Evolutionary conservation across 805 yeast genomes (phyloP).

Genomic region (Candida tibetensis): DNA sequence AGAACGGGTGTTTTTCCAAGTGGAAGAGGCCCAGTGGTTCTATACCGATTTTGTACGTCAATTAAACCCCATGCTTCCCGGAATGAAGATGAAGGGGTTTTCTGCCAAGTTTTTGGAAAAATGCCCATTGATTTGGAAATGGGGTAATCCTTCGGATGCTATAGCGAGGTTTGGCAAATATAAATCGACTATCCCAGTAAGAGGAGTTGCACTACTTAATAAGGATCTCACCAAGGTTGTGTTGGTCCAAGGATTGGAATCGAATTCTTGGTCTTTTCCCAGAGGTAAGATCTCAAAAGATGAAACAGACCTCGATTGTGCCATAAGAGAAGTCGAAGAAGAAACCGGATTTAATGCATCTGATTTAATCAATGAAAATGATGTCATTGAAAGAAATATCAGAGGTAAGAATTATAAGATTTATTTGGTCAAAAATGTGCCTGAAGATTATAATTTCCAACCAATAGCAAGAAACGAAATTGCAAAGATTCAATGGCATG

Average conservation of each 20-base stretch:
- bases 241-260: conserved; percentile 80
- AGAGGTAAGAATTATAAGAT: conserved; percentile 84
- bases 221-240: conserved; percentile 64
- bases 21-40: conserved; percentile 99
- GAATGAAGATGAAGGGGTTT: conserved; percentile 73
- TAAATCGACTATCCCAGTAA: conserved; percentile 87
- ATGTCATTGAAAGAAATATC: conserved; percentile 76
- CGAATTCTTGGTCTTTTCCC: conserved; percentile 89
- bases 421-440: conserved; percentile 71
- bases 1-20: conserved; percentile 82
- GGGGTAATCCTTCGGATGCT: conserved; percentile 82
- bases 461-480: conserved; percentile 91
- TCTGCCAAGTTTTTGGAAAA: conserved; percentile 62
- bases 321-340: conserved; percentile 86
- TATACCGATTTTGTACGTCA: conserved; percentile 79
- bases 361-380: conserved; percentile 62
- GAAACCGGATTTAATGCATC: conserved; percentile 90
- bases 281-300: conserved; percentile 94
- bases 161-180: conserved; percentile 76
- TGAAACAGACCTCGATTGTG: conserved; percentile 86
- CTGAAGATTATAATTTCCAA: conserved; percentile 68
- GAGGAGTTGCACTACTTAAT: conserved; percentile 91
- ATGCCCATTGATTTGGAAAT: conserved; percentile 78
- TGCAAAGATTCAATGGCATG: conserved; percentile 75
- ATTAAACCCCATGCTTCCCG: conserved; percentile 72